Evolutionary conservation across 1,284 basidiomycete species (phyloP).

Genomic region (Sanghuangporus weigelae): DNA sequence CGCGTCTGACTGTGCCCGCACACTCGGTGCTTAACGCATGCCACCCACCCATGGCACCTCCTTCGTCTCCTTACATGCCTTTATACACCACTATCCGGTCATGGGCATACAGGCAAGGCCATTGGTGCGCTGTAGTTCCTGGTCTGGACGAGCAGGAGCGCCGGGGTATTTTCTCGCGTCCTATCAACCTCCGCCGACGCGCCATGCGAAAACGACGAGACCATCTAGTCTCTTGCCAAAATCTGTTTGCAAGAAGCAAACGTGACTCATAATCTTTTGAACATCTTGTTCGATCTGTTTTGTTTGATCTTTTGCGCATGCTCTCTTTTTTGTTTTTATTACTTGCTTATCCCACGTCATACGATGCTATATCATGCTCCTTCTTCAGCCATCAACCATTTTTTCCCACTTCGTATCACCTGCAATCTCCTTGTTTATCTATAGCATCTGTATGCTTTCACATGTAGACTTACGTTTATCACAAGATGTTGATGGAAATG

Average conservation of each 20-base stretch:
- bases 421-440: neutral
- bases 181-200: slow-evolving; percentile 22
- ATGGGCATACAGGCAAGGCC: slow-evolving; percentile 48
- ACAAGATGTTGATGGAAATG: neutral
- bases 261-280: slow-evolving; percentile 2
- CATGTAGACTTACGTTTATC: neutral
- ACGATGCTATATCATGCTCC: neutral
- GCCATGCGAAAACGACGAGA: slow-evolving; percentile 6
- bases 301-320: neutral
- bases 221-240: neutral
- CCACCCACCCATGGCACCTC: slow-evolving; percentile 38
- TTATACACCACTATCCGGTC: slow-evolving; percentile 25
- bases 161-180: slow-evolving; percentile 36
- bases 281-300: neutral
- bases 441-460: neutral
- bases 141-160: slow-evolving; percentile 42
- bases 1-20: slow-evolving; percentile 45
- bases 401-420: neutral
- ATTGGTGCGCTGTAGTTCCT: slow-evolving; percentile 47
- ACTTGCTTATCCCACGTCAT: neutral
- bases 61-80: slow-evolving; percentile 9
- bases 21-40: slow-evolving; percentile 43
- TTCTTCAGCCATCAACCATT: neutral
- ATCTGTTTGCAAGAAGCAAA: slow-evolving; percentile 6
- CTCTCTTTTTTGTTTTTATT: neutral